Conservation (phyloP, 306 rosid genomes). For the Trichosanthes truncata region DNA sequence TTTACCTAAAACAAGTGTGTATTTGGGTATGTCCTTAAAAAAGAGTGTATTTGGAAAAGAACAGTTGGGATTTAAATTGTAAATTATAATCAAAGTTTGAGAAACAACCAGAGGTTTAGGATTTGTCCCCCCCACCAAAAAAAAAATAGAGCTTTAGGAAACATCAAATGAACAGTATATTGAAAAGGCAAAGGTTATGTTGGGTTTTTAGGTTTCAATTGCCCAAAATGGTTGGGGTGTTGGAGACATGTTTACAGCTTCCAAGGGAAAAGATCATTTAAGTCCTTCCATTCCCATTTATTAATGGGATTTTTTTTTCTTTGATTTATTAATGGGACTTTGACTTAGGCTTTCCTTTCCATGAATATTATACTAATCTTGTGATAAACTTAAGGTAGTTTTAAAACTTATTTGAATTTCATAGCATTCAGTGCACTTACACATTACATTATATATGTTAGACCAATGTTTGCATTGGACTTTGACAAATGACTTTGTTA, state of each 20-base stretch:
- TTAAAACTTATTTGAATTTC: neutral
- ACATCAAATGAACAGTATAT: neutral
- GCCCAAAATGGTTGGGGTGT: neutral
- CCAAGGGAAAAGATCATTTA: neutral
- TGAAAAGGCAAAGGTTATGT: neutral
- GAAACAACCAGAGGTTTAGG: neutral
- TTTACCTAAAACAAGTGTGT: no score
- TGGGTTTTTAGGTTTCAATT: neutral
- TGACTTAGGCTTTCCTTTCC: neutral
- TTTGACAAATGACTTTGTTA: neutral
- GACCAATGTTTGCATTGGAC: neutral
- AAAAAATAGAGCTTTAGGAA: neutral
- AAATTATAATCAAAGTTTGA: neutral
- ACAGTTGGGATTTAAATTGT: neutral
- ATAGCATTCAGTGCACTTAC: neutral
- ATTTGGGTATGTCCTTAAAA: no score
- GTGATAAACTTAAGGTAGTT: neutral
- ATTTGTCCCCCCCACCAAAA: no score
- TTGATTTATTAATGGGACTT: neutral
- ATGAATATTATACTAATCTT: neutral
- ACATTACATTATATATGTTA: neutral
- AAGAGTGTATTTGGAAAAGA: neutral
- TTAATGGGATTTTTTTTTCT: neutral
- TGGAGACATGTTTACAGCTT: slow-evolving; percentile 3
- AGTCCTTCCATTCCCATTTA: neutral